A percentile compares a stretch with the other conserved stretches of the same genome.
Evolutionary conservation across 495 filamentous ascomycete genomes (phyloP).

Genomic region (Neurospora sp.): DNA sequence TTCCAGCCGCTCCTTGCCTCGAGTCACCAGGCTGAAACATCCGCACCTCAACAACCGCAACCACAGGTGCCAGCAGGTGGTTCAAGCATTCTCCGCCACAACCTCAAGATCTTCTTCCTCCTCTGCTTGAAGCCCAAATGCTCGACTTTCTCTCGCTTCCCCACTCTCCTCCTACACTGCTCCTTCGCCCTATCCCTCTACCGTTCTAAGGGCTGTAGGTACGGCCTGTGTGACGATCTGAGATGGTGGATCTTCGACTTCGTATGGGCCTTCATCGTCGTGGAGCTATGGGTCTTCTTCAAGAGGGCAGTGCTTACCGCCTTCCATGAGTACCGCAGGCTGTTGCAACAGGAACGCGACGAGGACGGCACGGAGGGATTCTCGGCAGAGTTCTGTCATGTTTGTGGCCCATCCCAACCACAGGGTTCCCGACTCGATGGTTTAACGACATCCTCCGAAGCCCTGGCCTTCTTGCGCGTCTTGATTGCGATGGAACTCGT

Average conservation of each 20-base stretch:
- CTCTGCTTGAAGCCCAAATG: not conserved
- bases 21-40: not conserved
- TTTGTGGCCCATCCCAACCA: not conserved
- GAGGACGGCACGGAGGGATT: not conserved
- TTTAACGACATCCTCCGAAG: not conserved
- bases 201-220: not conserved
- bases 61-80: not conserved
- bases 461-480: not conserved
- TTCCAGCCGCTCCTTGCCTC: not conserved
- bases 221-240: not conserved
- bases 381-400: not conserved
- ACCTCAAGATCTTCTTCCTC: not conserved
- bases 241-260: not conserved
- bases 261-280: not conserved
- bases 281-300: not conserved
- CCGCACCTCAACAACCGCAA: not conserved
- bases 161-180: not conserved
- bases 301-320: not conserved
- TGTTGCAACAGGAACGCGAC: not conserved
- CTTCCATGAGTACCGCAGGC: not conserved
- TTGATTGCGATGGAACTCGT: not conserved
- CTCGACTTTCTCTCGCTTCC: not conserved
- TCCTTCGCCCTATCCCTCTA: not conserved
- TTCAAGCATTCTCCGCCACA: not conserved
- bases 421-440: not conserved